A percentile compares a stretch with the other conserved stretches of the same genome.
Conservation (phyloP, 2,329 filamentous ascomycete genomes). For the Scedosporium minutisporum region DNA sequence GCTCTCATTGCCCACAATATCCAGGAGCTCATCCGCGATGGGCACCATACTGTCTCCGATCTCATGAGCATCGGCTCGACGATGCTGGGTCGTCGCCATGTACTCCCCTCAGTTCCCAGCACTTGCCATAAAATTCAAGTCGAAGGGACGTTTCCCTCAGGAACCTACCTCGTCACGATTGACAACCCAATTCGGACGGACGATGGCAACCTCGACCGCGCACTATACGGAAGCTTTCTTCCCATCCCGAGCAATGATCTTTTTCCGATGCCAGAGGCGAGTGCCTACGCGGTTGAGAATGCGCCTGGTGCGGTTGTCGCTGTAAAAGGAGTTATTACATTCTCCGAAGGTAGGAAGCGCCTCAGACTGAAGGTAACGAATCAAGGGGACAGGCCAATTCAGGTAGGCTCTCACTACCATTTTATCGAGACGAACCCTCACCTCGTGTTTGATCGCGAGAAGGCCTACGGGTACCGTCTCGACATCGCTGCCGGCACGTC, state of each 20-base stretch:
- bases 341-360: constrained; percentile 68
- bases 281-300: constrained; percentile 56
- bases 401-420: constrained; percentile 92
- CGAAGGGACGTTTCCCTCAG: constrained; percentile 83
- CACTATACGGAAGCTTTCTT: constrained; percentile 84
- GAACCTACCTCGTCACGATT: constrained; percentile 90
- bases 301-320: constrained; percentile 74
- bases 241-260: constrained; percentile 61
- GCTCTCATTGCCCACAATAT: constrained; percentile 79
- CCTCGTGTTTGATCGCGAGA: constrained; percentile 75
- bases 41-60: constrained; percentile 80
- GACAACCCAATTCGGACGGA: constrained; percentile 81
- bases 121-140: constrained; percentile 82
- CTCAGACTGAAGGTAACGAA: constrained; percentile 71
- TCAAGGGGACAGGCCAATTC: constrained; percentile 80
- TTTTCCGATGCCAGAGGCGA: constrained; percentile 56
- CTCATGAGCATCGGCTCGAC: constrained; percentile 87
- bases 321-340: constrained; percentile 54
- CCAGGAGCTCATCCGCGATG: constrained; percentile 96
- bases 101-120: constrained; percentile 69
- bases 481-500: constrained; percentile 89
- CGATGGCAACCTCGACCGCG: constrained; percentile 76
- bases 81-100: constrained; percentile 88
- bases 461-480: constrained; percentile 74
- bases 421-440: constrained; percentile 92